A percentile compares a stretch with the other conserved stretches of the same genome.
phyloP scores from a whole-genome alignment of 306 rosid genomes.

The Vicia villosa region DNA sequence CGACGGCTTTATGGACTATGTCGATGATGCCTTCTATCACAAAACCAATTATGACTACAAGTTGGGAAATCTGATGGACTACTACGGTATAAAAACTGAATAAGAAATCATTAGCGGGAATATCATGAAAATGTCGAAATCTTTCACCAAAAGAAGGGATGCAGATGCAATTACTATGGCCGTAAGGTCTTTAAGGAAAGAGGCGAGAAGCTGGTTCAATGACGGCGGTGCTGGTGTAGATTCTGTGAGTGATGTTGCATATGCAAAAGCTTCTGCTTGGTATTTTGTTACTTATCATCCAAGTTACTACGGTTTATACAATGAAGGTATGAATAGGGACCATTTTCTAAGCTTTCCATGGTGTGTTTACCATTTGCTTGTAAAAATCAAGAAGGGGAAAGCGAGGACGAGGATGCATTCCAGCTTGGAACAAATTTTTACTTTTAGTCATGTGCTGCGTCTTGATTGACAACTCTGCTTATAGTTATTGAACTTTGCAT shows the following conservation, averaged over 20 bases:
- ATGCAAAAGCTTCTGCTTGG: conserved; percentile 91
- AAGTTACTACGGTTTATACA: conserved; percentile 56
- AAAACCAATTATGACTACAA: conserved; percentile 70
- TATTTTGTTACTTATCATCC: conserved; percentile 75
- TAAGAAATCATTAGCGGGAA: conserved; percentile 75
- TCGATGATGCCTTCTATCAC: conserved; percentile 66
- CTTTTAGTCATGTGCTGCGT: conserved; percentile 13
- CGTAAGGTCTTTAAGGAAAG: conserved; percentile 69
- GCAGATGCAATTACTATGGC: conserved; percentile 59
- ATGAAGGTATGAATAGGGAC: conserved; percentile 57
- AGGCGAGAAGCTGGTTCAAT: conserved; percentile 74
- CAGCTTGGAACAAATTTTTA: conserved; percentile 23
- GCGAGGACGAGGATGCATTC: conserved; percentile 32
- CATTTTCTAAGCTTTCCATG: conserved; percentile 78
- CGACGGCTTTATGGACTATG: conserved; percentile 63
- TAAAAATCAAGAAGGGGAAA: conserved; percentile 55
- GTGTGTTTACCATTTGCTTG: conserved; percentile 60
- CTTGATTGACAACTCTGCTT: conserved; percentile 19
- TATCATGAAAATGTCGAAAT: conserved; percentile 57
- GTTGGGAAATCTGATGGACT: conserved; percentile 77
- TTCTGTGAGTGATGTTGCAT: conserved; percentile 35
- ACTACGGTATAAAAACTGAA: too few relatives aligned
- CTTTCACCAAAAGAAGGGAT: conserved; percentile 62
- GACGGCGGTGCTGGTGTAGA: conserved; percentile 38
- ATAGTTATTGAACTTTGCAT: background rate